Conservation (phyloP, 345 rosid species). For the Geranium brycei region DNA sequence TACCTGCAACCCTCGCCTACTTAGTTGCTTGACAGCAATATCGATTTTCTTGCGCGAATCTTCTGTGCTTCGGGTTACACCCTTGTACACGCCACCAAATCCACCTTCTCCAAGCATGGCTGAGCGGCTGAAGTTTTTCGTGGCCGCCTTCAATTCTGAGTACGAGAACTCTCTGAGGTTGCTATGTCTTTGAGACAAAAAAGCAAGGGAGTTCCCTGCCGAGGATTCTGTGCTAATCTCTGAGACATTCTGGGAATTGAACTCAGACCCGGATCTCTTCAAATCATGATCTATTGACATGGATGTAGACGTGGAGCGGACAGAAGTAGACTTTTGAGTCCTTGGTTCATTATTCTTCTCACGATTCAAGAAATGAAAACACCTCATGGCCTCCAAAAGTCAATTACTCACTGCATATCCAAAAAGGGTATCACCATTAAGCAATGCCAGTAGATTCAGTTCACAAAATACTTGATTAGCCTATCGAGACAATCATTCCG, state of each 20-base stretch:
- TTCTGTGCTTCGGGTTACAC: slow-evolving; percentile 25
- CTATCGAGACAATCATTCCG: too few species aligned
- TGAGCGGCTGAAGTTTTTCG: slow-evolving; percentile 80
- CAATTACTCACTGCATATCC: slow-evolving; percentile 17
- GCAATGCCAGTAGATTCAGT: too few species aligned
- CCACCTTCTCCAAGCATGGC: slow-evolving; percentile 95
- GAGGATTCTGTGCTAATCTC: slow-evolving; percentile 59
- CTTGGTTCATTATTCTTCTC: slow-evolving; percentile 40
- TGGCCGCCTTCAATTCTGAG: slow-evolving; percentile 62
- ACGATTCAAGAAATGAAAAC: slow-evolving; percentile 33
- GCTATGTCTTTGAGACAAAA: slow-evolving; percentile 52
- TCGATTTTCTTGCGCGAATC: slow-evolving; percentile 59
- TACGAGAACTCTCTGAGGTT: slow-evolving; percentile 65
- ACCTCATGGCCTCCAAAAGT: slow-evolving; percentile 46
- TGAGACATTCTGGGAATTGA: slow-evolving; percentile 50
- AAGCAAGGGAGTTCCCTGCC: slow-evolving; percentile 46
- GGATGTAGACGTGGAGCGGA: slow-evolving; percentile 27
- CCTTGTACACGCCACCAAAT: slow-evolving; percentile 75
- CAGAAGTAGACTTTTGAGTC: slow-evolving; percentile 36
- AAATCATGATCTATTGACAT: slow-evolving; percentile 13
- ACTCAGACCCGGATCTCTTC: slow-evolving; percentile 13
- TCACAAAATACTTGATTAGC: too few species aligned
- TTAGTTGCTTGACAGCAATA: slow-evolving; percentile 83
- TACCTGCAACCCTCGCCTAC: slow-evolving; percentile 86
- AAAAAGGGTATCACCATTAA: slow-evolving; percentile 8